Percentiles rank a stretch among this genome's conserved stretches.
phyloP scores from a whole-genome alignment of 768 basidiomycete species.

The Lactifluus hygrophoroides region DNA sequence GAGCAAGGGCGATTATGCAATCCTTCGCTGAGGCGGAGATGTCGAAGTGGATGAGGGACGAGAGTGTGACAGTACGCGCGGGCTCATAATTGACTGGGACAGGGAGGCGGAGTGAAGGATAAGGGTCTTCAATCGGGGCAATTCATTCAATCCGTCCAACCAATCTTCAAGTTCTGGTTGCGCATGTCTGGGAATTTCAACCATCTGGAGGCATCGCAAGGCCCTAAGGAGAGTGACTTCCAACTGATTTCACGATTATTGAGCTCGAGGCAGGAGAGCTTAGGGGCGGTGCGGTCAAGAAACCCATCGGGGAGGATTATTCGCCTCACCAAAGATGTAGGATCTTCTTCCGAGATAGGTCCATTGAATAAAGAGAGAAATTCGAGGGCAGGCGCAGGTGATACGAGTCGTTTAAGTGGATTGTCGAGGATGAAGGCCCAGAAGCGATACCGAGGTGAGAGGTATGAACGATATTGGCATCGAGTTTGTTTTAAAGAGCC shows the following conservation, averaged over 20 bases:
- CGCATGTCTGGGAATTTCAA: neutral
- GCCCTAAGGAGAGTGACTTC: neutral
- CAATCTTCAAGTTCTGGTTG: neutral
- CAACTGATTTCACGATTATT: no score
- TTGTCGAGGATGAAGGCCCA: no score
- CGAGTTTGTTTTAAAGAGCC: neutral
- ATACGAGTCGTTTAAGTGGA: no score
- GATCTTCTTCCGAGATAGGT: neutral
- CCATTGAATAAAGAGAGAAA: neutral
- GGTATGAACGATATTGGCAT: neutral
- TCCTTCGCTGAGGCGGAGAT: neutral
- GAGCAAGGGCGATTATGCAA: neutral
- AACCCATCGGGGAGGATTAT: no score
- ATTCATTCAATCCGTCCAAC: slow-evolving; percentile 5
- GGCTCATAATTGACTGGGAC: neutral
- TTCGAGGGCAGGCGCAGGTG: neutral
- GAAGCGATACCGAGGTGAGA: neutral
- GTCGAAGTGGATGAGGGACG: neutral
- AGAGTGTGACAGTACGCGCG: neutral
- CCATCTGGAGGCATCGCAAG: slow-evolving; percentile 2
- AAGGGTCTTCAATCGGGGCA: slow-evolving; percentile 6
- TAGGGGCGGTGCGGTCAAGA: no score
- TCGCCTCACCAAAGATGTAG: no score
- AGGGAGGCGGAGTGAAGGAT: neutral
- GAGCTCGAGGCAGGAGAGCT: no score